Evolutionary conservation across 768 basidiomycete species (phyloP).

Genomic region (Suillus ampliporus): DNA sequence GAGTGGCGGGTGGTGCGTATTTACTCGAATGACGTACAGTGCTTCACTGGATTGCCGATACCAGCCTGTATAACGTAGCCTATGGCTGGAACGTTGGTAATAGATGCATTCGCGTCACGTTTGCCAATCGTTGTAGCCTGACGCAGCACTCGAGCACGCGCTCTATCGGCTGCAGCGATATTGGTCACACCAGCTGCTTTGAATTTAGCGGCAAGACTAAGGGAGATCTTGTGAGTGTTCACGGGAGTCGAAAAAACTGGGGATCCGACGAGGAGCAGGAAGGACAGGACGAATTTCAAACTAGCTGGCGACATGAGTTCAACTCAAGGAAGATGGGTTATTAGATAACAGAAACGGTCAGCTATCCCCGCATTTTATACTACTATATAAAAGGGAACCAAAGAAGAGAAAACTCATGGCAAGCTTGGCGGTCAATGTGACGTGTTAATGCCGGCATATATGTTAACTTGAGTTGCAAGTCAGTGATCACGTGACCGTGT

Average conservation of each 20-base stretch:
- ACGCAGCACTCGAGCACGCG: conserved; percentile 1
- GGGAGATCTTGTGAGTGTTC: not conserved
- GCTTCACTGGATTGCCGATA: conserved; percentile 20
- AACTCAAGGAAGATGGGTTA: not conserved
- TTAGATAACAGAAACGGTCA: not conserved
- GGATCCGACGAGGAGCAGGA: not conserved
- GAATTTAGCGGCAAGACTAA: conserved; percentile 10
- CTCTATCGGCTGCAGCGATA: conserved; percentile 6
- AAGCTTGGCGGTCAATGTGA: not conserved
- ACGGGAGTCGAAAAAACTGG: not conserved
- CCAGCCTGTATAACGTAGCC: conserved; percentile 30
- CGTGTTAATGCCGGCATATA: not conserved
- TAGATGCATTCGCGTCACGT: not conserved
- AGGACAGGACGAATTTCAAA: not conserved
- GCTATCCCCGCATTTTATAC: not conserved
- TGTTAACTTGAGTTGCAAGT: not conserved
- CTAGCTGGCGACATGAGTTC: not conserved
- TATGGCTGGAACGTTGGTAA: conserved; percentile 20
- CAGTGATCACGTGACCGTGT: not conserved
- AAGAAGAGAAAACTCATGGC: not conserved
- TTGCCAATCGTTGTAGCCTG: not conserved
- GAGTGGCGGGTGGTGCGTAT: not conserved
- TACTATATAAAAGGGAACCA: not conserved
- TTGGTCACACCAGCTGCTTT: conserved; percentile 6
- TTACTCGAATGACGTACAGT: conserved; percentile 21